Evolutionary conservation across 768 basidiomycete genomes (phyloP).

Genomic region (Ephemerocybe angulata): DNA sequence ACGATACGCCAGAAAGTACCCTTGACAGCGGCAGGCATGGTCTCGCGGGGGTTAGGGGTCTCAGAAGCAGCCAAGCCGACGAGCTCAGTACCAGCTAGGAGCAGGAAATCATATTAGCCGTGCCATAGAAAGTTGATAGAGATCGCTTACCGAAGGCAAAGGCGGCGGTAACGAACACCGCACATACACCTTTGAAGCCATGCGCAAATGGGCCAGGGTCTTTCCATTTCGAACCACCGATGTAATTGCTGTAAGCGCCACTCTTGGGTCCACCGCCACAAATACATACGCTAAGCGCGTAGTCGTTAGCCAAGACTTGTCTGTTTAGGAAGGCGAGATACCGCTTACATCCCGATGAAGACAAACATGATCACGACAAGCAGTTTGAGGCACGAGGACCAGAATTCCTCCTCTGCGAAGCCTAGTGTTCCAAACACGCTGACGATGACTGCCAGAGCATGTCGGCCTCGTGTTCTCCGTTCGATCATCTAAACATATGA

Average conservation of each 20-base stretch:
- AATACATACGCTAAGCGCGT: slow-evolving; percentile 40
- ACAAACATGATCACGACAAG: slow-evolving; percentile 44
- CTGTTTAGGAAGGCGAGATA: not conserved
- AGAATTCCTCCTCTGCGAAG: slow-evolving; percentile 47
- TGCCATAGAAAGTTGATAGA: not conserved
- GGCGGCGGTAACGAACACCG: slow-evolving; percentile 44
- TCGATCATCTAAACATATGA: slow-evolving; percentile 38
- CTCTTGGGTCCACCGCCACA: slow-evolving; percentile 39
- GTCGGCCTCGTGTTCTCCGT: not conserved
- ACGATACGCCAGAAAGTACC: slow-evolving; percentile 46
- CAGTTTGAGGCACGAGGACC: slow-evolving; percentile 48
- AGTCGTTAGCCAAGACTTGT: slow-evolving; percentile 32
- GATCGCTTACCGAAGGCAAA: slow-evolving; percentile 35
- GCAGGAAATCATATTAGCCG: not conserved
- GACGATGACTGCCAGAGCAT: slow-evolving; percentile 29
- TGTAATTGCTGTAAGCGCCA: slow-evolving; percentile 33
- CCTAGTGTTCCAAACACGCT: slow-evolving; percentile 44
- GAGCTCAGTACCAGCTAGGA: slow-evolving; percentile 42
- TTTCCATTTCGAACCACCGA: slow-evolving; percentile 35
- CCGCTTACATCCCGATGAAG: slow-evolving; percentile 17
- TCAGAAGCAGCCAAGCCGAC: slow-evolving; percentile 45
- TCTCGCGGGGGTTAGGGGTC: slow-evolving; percentile 44
- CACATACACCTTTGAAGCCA: slow-evolving; percentile 44
- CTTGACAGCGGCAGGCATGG: slow-evolving; percentile 44
- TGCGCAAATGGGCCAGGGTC: slow-evolving; percentile 41